Evolutionary conservation across 2,329 filamentous ascomycete genomes (phyloP), one percentile per base, ranked within the genome.

Genomic region (Shiraia sp.): DNA sequence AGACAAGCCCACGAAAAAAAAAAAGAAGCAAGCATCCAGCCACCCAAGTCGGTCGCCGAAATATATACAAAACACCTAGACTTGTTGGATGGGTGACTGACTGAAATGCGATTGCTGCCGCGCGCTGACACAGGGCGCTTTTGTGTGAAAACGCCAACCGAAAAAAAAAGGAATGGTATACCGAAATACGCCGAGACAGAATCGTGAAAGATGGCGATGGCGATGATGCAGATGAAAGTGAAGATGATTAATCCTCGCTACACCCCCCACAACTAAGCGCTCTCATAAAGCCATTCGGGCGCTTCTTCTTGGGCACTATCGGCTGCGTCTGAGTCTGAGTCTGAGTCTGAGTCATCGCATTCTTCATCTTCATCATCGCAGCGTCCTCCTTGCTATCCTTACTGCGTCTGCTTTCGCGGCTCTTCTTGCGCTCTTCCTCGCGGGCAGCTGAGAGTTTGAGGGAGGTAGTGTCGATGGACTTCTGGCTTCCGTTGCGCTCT

Each of bases 201-300:
- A 33, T 40, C 37, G 19, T 40, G 10, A 40, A 42, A 25, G 31
- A 24, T 31, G 30, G 15, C 8, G 30, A 43, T 30, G 32, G 13
- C 7, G 19, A 13, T 3, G 30, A 13, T 32, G 30, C 15, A 31
- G 7, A 8, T 13, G 24, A n/a, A n/a, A n/a, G n/a, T n/a, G n/a
- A n/a, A 35, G 6, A 14, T 15, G 25, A 10, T 45, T 42, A 38
- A 30, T 38, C 16, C 36, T 49, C 51, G 24, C 23, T 30, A 43
- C 57, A 61, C 13, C 62, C 64, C 49, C 65, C 64, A 53, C 65
- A 69, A 28, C 59, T 66, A 37, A 69, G 48, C 10, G 53, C 63
- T 42, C 61, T 61, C 7, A 64, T 55, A 43, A 68, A 65, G 8
- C 55, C 57, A 34, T 55, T 59, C 12, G 53, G 43, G 30, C 46